Evolutionary conservation across 2,329 filamentous ascomycete genomes (phyloP).

Genomic region (Curvularia eragrostidis): DNA sequence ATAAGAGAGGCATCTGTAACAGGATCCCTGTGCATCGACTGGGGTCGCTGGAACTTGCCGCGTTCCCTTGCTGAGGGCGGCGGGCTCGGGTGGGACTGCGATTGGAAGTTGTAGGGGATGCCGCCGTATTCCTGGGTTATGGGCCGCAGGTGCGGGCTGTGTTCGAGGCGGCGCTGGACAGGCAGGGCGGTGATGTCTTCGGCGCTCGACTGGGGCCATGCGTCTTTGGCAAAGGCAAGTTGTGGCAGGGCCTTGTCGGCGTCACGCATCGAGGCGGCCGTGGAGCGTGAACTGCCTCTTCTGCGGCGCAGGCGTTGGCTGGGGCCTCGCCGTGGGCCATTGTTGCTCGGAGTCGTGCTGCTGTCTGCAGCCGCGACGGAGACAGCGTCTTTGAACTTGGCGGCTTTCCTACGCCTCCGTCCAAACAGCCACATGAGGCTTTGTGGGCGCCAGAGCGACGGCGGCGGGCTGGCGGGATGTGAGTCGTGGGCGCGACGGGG

Average conservation of each 20-base stretch:
- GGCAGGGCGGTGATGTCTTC: slow-evolving; percentile 59
- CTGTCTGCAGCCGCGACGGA: slow-evolving; percentile 61
- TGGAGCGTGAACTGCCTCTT: slow-evolving; percentile 43
- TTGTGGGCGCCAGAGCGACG: slow-evolving; percentile 13
- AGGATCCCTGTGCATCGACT: slow-evolving; percentile 64
- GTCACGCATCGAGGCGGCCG: slow-evolving; percentile 38
- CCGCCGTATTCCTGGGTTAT: slow-evolving; percentile 50
- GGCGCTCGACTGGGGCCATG: slow-evolving; percentile 40
- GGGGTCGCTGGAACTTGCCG: slow-evolving; percentile 56
- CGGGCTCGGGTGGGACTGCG: slow-evolving; percentile 47
- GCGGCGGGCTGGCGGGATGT: slow-evolving; percentile 12
- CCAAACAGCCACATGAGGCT: slow-evolving; percentile 81
- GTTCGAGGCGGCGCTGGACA: slow-evolving; percentile 47
- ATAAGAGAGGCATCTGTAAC: slow-evolving; percentile 63
- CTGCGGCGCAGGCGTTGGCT: slow-evolving; percentile 41
- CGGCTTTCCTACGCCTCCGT: slow-evolving; percentile 73
- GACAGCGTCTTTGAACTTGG: slow-evolving; percentile 53
- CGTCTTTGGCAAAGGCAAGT: slow-evolving; percentile 14
- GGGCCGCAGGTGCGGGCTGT: slow-evolving; percentile 58
- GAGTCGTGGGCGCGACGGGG: slow-evolving; percentile 30
- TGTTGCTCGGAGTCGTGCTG: slow-evolving; percentile 28
- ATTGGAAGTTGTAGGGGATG: slow-evolving; percentile 55
- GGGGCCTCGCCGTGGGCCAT: slow-evolving; percentile 34
- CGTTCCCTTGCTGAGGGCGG: slow-evolving; percentile 47
- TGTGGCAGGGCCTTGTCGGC: slow-evolving; percentile 36